These are phyloP conservation scores for Candida loeiensis DNA, from an alignment of 805 yeast species.

Conservation along the genomic window DNA sequence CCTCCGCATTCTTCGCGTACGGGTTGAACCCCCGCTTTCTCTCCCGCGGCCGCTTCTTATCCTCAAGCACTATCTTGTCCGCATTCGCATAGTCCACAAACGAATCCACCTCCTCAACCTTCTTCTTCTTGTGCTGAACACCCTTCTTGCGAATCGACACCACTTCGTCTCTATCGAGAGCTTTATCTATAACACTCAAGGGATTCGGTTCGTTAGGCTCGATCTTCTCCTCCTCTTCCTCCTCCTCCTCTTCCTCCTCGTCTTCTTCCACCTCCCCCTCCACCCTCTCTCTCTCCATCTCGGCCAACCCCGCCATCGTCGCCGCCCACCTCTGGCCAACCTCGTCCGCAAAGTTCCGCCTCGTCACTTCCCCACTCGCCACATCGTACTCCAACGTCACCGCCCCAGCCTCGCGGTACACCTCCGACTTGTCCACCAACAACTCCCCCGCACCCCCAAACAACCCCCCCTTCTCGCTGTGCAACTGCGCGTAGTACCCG, in stretches of 20 bases:
- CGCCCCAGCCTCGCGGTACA: constrained; percentile 1
- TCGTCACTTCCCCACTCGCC: constrained; percentile 11
- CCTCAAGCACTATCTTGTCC: constrained; percentile 37
- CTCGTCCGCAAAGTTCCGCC: constrained; percentile 19
- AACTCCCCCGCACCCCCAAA: constrained; percentile 6
- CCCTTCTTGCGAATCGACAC: constrained; percentile 34
- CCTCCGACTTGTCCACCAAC: constrained; percentile 2
- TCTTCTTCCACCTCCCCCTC: constrained; percentile 12
- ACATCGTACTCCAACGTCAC: constrained; percentile 17
- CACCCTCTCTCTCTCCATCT: constrained; percentile 9
- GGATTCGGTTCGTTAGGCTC: constrained; percentile 2
- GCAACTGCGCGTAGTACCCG: constrained; percentile 11
- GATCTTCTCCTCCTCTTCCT: constrained; percentile 4
- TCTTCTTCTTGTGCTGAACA: constrained; percentile 9
- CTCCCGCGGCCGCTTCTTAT: constrained; percentile 17
- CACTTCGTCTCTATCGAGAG: constrained; percentile 14
- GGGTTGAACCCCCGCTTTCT: constrained; percentile 58
- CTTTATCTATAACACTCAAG: background rate
- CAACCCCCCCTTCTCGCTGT: constrained; percentile 11
- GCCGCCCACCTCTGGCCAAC: constrained; percentile 13
- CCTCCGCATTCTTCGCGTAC: constrained; percentile 46
- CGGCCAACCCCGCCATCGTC: constrained; percentile 13
- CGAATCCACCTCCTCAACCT: constrained; percentile 14
- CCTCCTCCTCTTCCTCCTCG: constrained; percentile 7
- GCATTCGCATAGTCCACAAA: constrained; percentile 45